A percentile compares a stretch with the other conserved stretches of the same genome.
phyloP scores from a whole-genome alignment of 164 flowering plant species.

The Stephania cephalantha region DNA sequence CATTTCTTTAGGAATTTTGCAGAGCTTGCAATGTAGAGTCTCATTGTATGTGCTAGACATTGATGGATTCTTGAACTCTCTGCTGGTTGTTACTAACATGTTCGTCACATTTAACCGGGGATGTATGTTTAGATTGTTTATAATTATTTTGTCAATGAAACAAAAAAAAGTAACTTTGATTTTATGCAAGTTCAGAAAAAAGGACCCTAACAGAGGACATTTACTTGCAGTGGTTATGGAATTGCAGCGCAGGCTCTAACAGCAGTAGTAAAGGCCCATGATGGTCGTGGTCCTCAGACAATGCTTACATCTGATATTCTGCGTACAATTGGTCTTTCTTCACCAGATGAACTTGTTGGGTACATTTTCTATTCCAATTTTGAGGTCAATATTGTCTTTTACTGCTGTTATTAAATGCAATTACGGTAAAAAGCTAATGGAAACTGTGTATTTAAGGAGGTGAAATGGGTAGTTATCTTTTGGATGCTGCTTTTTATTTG shows the following conservation, averaged over 20 bases:
- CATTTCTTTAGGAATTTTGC: neutral
- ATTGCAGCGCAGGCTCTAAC: conserved; percentile 90
- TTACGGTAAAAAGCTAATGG: neutral
- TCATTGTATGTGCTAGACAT: neutral
- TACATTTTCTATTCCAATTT: conserved; percentile 21
- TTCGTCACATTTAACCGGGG: neutral
- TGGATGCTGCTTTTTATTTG: neutral
- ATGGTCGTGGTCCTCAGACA: conserved; percentile 89
- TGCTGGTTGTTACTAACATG: neutral
- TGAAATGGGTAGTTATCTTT: neutral
- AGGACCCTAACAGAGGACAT: conserved; percentile 3
- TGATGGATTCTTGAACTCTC: neutral
- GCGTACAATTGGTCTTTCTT: conserved; percentile 54
- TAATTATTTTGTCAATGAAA: neutral
- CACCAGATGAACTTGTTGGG: conserved; percentile 95
- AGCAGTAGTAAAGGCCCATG: conserved; percentile 79
- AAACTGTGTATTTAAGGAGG: neutral
- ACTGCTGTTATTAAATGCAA: neutral
- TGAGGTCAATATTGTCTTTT: neutral
- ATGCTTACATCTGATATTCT: conserved; percentile 59
- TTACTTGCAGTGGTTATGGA: conserved; percentile 81
- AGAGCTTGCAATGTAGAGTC: neutral
- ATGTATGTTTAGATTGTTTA: neutral
- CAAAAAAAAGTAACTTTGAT: neutral
- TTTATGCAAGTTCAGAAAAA: neutral